Evolutionary conservation across 148 eudicot genomes (phyloP).

Genomic region (Rhododendron vialii): DNA sequence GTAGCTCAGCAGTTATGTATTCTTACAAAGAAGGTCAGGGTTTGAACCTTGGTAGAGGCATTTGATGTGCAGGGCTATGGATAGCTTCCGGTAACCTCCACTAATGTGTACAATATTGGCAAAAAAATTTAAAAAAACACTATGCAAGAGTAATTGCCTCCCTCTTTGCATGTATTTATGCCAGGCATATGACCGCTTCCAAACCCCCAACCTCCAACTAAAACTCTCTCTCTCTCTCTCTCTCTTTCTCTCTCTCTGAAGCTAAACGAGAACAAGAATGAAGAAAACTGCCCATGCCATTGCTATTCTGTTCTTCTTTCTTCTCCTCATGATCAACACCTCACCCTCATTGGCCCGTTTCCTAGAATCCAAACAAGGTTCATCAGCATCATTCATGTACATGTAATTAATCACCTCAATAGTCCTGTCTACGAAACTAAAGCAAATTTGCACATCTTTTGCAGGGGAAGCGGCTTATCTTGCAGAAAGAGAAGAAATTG

Average conservation of each 20-base stretch:
- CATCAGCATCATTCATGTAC: background rate
- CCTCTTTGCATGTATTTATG: conserved; percentile 19
- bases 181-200: conserved; percentile 13
- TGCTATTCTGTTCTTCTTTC: background rate
- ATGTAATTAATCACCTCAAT: background rate
- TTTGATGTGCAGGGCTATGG: no score
- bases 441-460: background rate
- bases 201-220: conserved; percentile 14
- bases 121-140: no score
- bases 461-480: conserved; percentile 14
- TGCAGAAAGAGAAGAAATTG: conserved; percentile 12
- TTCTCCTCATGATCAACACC: background rate
- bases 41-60: no score
- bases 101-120: no score
- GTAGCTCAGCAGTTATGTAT: no score
- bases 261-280: conserved; percentile 20
- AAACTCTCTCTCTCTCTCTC: background rate
- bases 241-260: background rate
- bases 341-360: background rate
- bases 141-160: background rate
- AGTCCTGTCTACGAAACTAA: conserved; percentile 8
- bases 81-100: no score
- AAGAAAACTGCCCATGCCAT: conserved; percentile 5
- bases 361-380: conserved; percentile 5
- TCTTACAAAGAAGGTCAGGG: no score